A percentile compares a stretch with the other conserved stretches of the same genome.
These are phyloP conservation scores for Mortierella sp. DNA, from an alignment of 371 early-diverging fungal species.

Conservation along the genomic window DNA sequence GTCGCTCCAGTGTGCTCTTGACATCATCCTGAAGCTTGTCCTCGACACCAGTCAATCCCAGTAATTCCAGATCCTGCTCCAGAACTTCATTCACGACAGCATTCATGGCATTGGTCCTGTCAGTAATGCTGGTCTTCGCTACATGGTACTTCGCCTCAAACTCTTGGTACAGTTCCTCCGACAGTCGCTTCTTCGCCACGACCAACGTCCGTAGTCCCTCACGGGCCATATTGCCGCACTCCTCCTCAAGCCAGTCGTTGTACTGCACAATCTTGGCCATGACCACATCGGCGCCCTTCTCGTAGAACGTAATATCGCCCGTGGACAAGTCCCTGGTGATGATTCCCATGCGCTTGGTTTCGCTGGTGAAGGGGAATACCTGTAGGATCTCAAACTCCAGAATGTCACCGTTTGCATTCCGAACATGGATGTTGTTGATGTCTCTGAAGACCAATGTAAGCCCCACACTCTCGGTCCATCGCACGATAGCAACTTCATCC, in stretches of 20 bases:
- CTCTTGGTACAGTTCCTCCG: constrained; percentile 77
- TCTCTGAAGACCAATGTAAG: constrained; percentile 85
- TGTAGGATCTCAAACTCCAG: constrained; percentile 87
- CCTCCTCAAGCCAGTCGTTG: constrained; percentile 99
- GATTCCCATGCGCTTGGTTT: constrained; percentile 99
- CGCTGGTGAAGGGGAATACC: constrained; percentile 98
- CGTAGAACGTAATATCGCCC: constrained; percentile 84
- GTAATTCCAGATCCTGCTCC: constrained; percentile 91
- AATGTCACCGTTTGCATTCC: constrained; percentile 61
- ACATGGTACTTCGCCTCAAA: constrained; percentile 77
- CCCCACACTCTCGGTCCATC: constrained; percentile 95
- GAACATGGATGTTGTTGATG: constrained; percentile 76
- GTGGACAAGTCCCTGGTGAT: constrained; percentile 81
- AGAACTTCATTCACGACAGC: constrained; percentile 74
- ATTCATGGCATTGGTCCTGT: constrained; percentile 79
- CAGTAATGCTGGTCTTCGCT: constrained; percentile 79
- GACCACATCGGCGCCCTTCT: constrained; percentile 99
- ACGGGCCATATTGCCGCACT: constrained; percentile 98
- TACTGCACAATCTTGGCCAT: constrained; percentile 93
- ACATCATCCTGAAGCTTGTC: constrained; percentile 98
- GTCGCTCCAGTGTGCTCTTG: constrained; percentile 89
- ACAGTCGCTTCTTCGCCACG: constrained; percentile 88
- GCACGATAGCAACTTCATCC: constrained; percentile 99
- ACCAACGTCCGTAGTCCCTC: constrained; percentile 99
- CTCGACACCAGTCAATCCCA: constrained; percentile 99